Base-by-base conservation (phyloP, 2,329 filamentous ascomycete genomes). In the Podosphaera aphanis region DNA sequence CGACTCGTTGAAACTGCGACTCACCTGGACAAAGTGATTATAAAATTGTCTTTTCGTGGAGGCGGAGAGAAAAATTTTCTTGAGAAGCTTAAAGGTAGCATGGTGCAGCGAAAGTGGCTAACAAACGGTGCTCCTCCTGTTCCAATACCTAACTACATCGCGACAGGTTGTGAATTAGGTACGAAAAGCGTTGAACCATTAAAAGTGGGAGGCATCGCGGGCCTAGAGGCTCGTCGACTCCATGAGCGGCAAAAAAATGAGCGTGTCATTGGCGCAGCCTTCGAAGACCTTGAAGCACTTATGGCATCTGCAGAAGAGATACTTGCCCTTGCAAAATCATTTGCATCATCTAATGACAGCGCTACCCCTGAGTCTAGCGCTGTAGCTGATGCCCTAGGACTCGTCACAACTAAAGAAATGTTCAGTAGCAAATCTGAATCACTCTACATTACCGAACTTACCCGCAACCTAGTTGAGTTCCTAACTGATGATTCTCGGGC, bases 241-340 rank as follows among this genome's bases (percentile, higher is more conserved):
- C 83, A 86, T 54, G 74, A 85, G 57, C 79, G 84, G 47, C 88
- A 83, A 63, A 93, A 93, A 60, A 95, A 94, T 55, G 85, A 94
- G 61, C 64, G 84, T 8, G 78, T 94, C 43, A 93, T 98, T 51
- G 88, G 88, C 21, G 85, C 74, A 52, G 86, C 90, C 0, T 98
- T 98, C 56, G 88, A 94, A 59, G 90, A 98, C 57, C 71, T 98
- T 0, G 88, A 95, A 59, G 86, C 90, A 2, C 68, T 98, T 33
- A 98, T 95, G 88, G 84, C 86, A 2, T 94, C 88, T 2, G 90
- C 90, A 4, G 94, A 95, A 59, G 84, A 98, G 59, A 84, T 98
- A 43, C 79, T 95, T 44, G 84, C 85, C 4, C 75, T 98, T 37
- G 90, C 90, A 0, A 88, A 95, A 61, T 77, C 77, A 15, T 88